Evolutionary conservation across 2,329 filamentous ascomycete genomes (phyloP), one percentile per base, ranked within the genome.

Genomic region (Neophaeococcomyces aloes): DNA sequence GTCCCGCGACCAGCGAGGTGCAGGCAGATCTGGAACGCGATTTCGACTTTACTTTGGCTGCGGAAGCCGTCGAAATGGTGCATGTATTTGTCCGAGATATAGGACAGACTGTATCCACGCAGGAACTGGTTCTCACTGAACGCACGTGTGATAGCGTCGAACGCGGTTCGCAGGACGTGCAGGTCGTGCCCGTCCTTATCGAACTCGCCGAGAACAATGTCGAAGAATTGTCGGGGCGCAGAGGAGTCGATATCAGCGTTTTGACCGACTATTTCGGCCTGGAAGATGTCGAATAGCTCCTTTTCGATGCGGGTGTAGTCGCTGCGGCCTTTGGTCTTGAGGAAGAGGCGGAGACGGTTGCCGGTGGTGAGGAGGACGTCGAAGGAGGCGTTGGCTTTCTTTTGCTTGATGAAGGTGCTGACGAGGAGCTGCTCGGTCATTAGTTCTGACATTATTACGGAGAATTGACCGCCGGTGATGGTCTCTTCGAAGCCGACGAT

Each of bases 401-500:
- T 38, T 19, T 38, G 35, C 35, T 38, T 38, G 35, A 25, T 38
- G 35, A 25, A 38, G 19, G 35, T 38, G 35, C 18, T 38, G 35
- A 38, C 35, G 19, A 38, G 35, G 7, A 38, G 21, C 11, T 19
- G 25, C 53, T 70, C 66, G 6, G 60, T 61, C 19, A 64, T 54
- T 46, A 70, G 58, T 27, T 69, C 64, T 4, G 57, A 60, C 48
- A 71, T 62, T 35, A 67, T 62, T 43, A 66, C 57, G 2, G 59
- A 59, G 39, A 61, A 64, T 3, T 54, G 55, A n/a, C 56, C 55
- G 10, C 59, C 58, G 30, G 57, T 57, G 18, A 70, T 59, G 8
- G 60, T 57, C 47, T 66, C 62, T 44, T 69, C 65, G 30, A 71
- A 65, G 1, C 62, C 57, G 13, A 67, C 62, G 4, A 69, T 56